Base-by-base conservation (phyloP, 768 basidiomycete genomes). In the Leccinum barrowsii region DNA sequence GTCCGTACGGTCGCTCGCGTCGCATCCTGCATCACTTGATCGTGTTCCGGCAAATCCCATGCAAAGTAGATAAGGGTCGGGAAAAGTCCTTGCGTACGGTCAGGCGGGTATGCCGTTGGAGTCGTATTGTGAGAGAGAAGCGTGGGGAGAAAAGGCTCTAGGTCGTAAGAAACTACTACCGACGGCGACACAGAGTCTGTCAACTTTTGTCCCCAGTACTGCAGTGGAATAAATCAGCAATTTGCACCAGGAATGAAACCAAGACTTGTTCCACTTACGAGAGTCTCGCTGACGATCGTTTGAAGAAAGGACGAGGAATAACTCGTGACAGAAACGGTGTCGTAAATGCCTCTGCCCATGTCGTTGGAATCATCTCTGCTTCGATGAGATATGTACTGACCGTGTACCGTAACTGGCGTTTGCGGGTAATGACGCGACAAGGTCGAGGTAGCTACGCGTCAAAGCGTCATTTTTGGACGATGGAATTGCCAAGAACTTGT, bases 111-210 rank as follows among this genome's bases (percentile, higher is more conserved):
- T 0, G 82, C 83, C 15, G 78, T 73, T 0, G 70, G 44, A 1
- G 65, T 67, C 46, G 67, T 54, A 22, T 67, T 75, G 59, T 80
- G 78, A 1, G 68, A 56, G 58, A 77, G 75, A 55, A 78, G 59
- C 40, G 68, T 64, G 0, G 78, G 70, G 0, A 80, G 74, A 77
- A 86, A 85, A 6, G 82, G 80, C 57, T 85, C 83, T 52, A 82
- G 73, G 4, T 44, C 59, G 32, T 12, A 32, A 32, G 32, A 32
- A 32, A 32, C 30, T 1, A 32, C 4, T 32, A 11, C 11, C 11
- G 11, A 4, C 30, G 30, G 1, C 30, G 30, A 32, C 11, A 11
- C 30, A 32, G 30, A 32, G 11, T 32, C 30, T 32, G 4, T 1
- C 10, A 32, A 32, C 30, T 32, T 32, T 32, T 11, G 3, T 4